These are phyloP conservation scores for Hemisphaericaspora lyxosophila DNA, from an alignment of 1,139 yeast genomes.

Conservation along the genomic window DNA sequence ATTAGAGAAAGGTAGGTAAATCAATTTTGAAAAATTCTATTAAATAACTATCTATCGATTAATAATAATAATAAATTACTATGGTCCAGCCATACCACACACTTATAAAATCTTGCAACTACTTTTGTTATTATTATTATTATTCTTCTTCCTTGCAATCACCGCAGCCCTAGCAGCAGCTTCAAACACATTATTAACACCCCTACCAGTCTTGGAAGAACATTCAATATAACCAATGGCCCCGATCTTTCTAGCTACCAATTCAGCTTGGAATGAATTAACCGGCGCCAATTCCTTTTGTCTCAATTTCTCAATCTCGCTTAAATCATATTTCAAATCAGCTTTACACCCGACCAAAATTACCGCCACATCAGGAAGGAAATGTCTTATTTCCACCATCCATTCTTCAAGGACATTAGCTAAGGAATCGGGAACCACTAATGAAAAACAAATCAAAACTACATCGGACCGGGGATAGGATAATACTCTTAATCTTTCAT, in stretches of 20 bases:
- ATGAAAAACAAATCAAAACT: conserved; percentile 82
- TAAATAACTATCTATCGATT: too few species aligned
- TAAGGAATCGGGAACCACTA: conserved; percentile 78
- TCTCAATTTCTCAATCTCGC: conserved; percentile 66
- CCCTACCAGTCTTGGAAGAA: conserved; percentile 49
- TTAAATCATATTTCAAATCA: conserved; percentile 81
- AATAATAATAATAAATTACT: too few species aligned
- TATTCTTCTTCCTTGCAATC: background rate
- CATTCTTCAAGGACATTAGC: conserved; percentile 73
- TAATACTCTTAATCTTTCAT: conserved; percentile 61
- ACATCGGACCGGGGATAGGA: conserved; percentile 93
- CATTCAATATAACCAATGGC: conserved; percentile 82
- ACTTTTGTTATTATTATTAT: too few species aligned
- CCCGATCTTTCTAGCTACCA: conserved; percentile 68
- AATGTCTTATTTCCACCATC: conserved; percentile 87
- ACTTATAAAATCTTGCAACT: background rate
- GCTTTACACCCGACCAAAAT: conserved; percentile 82
- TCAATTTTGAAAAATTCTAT: too few species aligned
- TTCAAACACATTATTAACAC: background rate
- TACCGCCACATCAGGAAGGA: conserved; percentile 76
- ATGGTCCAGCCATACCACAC: background rate
- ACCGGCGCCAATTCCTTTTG: conserved; percentile 66
- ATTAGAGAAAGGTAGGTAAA: too few species aligned
- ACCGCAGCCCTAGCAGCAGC: conserved; percentile 43
- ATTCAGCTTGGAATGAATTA: conserved; percentile 60